phyloP scores from a whole-genome alignment of 805 yeast genomes.

The Cyberlindnera petersonii region DNA sequence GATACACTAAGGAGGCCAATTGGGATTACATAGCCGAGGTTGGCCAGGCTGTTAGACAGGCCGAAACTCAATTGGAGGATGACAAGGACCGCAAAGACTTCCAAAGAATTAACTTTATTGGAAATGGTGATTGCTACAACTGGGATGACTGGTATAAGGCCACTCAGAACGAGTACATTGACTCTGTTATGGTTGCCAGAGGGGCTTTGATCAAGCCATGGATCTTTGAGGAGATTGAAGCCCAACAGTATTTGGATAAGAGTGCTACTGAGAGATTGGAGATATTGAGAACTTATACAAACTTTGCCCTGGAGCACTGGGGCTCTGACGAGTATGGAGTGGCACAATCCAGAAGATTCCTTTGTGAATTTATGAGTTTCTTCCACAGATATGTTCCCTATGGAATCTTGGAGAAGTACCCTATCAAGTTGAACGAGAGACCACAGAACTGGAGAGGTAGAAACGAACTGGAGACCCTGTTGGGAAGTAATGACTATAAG shows the following conservation, averaged over 20 bases:
- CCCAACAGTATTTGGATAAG: constrained; percentile 87
- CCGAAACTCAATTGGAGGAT: constrained; percentile 51
- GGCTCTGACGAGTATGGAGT: constrained; percentile 96
- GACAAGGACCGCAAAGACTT: constrained; percentile 55
- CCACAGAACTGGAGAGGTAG: constrained; percentile 94
- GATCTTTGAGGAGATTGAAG: constrained; percentile 94
- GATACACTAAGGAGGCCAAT: constrained; percentile 87
- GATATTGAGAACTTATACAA: constrained; percentile 61
- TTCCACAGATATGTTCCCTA: constrained; percentile 93
- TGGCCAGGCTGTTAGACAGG: constrained; percentile 61
- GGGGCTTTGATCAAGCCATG: constrained; percentile 98
- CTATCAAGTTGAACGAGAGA: constrained; percentile 87
- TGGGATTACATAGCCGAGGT: constrained; percentile 85
- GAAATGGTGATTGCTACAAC: constrained; percentile 91
- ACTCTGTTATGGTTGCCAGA: constrained; percentile 95
- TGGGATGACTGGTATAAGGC: constrained; percentile 85
- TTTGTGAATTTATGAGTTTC: constrained; percentile 93
- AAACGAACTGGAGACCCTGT: constrained; percentile 83
- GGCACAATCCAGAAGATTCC: constrained; percentile 77
- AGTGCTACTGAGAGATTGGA: constrained; percentile 86
- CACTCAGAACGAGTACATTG: constrained; percentile 62
- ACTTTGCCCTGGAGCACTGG: constrained; percentile 92
- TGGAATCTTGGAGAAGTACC: constrained; percentile 84
- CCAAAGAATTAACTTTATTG: constrained; percentile 75
- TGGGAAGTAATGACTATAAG: constrained; percentile 78